Conservation (phyloP, 768 basidiomycete species). For the Lentinula sp. region DNA sequence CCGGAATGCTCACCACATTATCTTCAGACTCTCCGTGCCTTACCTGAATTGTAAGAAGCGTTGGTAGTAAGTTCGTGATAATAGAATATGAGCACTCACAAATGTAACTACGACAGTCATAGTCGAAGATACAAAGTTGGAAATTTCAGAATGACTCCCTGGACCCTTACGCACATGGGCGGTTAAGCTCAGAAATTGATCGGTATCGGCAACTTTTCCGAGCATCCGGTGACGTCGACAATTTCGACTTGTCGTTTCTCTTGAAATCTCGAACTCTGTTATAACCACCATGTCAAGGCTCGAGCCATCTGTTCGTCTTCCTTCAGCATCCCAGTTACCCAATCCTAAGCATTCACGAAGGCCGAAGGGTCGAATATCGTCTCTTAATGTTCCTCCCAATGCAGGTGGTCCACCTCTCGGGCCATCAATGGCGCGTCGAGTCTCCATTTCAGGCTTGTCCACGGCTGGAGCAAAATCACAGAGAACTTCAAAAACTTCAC, state of each 20-base stretch:
- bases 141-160: neutral
- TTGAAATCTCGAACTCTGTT: neutral
- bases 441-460: conserved; percentile 30
- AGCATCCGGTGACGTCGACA: neutral
- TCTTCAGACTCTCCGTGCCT: conserved; percentile 69
- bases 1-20: conserved; percentile 41
- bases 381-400: neutral
- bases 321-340: neutral
- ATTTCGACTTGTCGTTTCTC: too few relatives aligned
- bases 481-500: conserved; percentile 85
- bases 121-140: neutral
- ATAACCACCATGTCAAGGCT: neutral
- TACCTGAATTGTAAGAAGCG: conserved; percentile 34
- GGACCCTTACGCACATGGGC: neutral
- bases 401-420: neutral
- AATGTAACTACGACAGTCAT: conserved; percentile 18
- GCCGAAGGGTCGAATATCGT: neutral
- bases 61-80: neutral
- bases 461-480: conserved; percentile 46
- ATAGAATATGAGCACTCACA: conserved; percentile 18
- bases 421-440: conserved; percentile 20
- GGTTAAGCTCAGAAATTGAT: neutral
- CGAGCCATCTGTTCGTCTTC: neutral
- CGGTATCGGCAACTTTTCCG: neutral
- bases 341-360: neutral